A percentile compares a stretch with the other conserved stretches of the same genome.
phyloP scores from a whole-genome alignment of 768 basidiomycete genomes.

The Lactarius tabidus region DNA sequence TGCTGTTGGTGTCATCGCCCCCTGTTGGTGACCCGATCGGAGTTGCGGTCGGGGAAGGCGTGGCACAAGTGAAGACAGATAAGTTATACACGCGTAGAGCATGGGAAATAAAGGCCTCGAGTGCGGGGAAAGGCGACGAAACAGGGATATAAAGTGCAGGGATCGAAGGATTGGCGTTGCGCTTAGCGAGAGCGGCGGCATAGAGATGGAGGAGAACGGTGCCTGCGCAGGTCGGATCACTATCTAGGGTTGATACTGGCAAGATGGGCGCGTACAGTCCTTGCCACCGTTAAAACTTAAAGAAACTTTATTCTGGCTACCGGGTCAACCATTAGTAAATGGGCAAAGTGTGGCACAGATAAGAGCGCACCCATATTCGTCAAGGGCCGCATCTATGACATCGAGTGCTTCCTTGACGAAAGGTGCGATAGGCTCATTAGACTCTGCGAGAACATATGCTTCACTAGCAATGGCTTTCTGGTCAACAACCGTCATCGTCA shows the following conservation, averaged over 20 bases:
- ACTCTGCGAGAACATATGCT: constrained; percentile 60
- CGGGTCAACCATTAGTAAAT: constrained; percentile 14
- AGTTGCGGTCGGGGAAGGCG: constrained; percentile 29
- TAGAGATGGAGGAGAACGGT: constrained; percentile 93
- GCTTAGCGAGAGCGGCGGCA: constrained; percentile 57
- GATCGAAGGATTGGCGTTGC: constrained; percentile 38
- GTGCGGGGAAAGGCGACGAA: constrained; percentile 77
- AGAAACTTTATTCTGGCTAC: constrained; percentile 51
- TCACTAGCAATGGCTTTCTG: constrained; percentile 48
- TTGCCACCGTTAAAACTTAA: constrained; percentile 99
- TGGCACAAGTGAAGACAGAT: constrained; percentile 59
- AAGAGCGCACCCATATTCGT: constrained; percentile 72
- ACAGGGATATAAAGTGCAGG: constrained; percentile 84
- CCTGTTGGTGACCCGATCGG: constrained; percentile 46
- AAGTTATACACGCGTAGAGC: constrained; percentile 63
- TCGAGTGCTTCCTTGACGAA: constrained; percentile 74
- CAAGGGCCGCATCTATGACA: constrained; percentile 75
- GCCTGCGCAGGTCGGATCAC: constrained; percentile 45
- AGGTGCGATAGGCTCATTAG: constrained; percentile 49
- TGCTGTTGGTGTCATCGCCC: constrained; percentile 44
- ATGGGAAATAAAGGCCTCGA: constrained; percentile 80
- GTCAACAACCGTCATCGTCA: constrained; percentile 36
- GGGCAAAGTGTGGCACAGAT: neutral
- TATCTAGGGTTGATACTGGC: neutral
- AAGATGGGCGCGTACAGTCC: constrained; percentile 64